phyloP scores from a whole-genome alignment of 371 early-diverging fungal genomes.

The Vavraia culicis region DNA sequence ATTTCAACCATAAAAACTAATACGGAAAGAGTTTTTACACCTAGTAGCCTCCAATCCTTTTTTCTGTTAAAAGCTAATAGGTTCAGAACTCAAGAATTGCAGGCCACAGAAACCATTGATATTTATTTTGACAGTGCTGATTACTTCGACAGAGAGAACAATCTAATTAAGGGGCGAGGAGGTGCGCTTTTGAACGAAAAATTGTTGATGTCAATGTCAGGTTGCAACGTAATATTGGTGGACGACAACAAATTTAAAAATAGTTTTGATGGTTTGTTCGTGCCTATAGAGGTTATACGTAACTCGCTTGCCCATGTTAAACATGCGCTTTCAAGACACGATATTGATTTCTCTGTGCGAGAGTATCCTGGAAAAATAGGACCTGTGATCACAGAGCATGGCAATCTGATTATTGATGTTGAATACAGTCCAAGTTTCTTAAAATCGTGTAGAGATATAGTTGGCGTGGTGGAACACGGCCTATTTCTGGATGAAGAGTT shows the following conservation, averaged over 20 bases:
- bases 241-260: conserved; percentile 25
- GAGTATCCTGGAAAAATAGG: conserved; percentile 2
- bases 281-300: conserved; percentile 36
- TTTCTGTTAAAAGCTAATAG: too few relatives aligned
- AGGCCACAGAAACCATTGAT: conserved; percentile 16
- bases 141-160: conserved; percentile 25
- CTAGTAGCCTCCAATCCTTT: too few relatives aligned
- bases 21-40: too few relatives aligned
- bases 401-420: conserved; percentile 38
- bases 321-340: conserved; percentile 1
- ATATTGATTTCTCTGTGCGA: conserved; percentile 3
- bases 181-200: conserved; percentile 36
- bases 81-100: not conserved
- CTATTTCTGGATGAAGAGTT: conserved; percentile 10
- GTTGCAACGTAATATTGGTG: conserved; percentile 26
- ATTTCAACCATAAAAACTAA: not conserved
- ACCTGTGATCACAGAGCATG: conserved; percentile 29
- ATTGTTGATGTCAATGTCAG: conserved; percentile 22
- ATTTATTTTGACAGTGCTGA: conserved; percentile 42
- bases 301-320: conserved; percentile 9
- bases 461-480: conserved; percentile 41
- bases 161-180: conserved; percentile 39
- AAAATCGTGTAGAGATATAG: conserved; percentile 17
- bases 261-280: conserved; percentile 21
- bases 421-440: conserved; percentile 18